phyloP scores from a whole-genome alignment of 768 basidiomycete species.

The Polyporus arcularius region DNA sequence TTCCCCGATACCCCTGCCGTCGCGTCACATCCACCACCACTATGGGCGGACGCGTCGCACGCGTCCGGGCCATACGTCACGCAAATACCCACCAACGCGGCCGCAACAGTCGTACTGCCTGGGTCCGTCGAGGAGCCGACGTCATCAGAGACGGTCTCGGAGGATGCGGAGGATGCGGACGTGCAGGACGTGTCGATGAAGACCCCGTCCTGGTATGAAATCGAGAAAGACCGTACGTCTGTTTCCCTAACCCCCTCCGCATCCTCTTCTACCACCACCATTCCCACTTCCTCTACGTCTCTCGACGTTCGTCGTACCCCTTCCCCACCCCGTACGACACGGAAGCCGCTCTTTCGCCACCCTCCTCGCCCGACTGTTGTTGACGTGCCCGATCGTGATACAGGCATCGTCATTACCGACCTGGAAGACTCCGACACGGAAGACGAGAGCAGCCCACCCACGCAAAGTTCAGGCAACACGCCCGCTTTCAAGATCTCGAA shows the following conservation, averaged over 20 bases:
- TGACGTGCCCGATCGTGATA: conserved; percentile 3
- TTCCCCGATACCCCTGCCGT: conserved; percentile 3
- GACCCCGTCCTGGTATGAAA: conserved; percentile 63
- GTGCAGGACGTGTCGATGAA: conserved; percentile 66
- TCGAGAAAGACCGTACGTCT: conserved; percentile 66
- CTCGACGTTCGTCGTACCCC: background rate
- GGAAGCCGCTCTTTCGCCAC: background rate
- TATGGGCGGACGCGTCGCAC: conserved; percentile 8
- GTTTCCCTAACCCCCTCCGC: conserved; percentile 4
- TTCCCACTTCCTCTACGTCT: background rate
- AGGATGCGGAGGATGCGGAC: conserved; percentile 8
- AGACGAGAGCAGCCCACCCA: conserved; percentile 13
- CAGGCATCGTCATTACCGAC: conserved; percentile 65
- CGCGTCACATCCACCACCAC: background rate
- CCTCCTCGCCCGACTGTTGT: conserved; percentile 12
- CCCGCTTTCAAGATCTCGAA: conserved; percentile 21
- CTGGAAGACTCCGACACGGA: conserved; percentile 44
- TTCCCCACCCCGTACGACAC: background rate
- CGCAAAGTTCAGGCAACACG: conserved; percentile 12
- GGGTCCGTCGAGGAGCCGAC: conserved; percentile 44
- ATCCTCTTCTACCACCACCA: background rate
- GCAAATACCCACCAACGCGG: conserved; percentile 1
- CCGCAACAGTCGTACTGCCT: conserved; percentile 29
- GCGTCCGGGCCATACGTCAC: conserved; percentile 1
- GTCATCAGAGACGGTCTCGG: conserved; percentile 20